Base-by-base conservation (phyloP, 2,329 filamentous ascomycete genomes). In the Pseudopyricularia cyperi region DNA sequence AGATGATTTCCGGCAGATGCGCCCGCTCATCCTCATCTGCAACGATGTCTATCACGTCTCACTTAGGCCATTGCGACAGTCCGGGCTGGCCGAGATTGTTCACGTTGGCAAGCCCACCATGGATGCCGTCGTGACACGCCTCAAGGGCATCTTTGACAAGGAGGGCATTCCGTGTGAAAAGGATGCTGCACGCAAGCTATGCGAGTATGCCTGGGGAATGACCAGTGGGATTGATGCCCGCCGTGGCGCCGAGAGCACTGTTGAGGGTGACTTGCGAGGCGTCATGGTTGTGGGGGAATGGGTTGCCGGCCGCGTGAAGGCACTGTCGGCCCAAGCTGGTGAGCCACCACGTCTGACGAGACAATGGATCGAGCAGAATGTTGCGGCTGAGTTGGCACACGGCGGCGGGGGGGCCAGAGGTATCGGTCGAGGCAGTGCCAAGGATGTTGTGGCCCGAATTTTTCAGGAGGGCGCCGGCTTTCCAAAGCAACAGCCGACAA, bases 11-110 rank as follows among this genome's bases (percentile, higher is more conserved):
- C 80, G 86, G 42, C 77, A 96, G 55, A 79, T 95, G 68, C 78
- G 93, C 46, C 93, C 93, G 0, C 73, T 98, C 30, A 89, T 98
- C 50, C 74, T 98, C 48, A 93, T 98, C 59, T 98, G 93, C 71
- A 98, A 98, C 61, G 94, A 98, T 65, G 82, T 97, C 1, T 98
- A 98, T 62, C 89, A 95, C 59, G 83, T 91, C 4, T 87, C 90
- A 19, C 75, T 98, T 39, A 80, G 89, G 28, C 89, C 88, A 0
- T 73, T 98, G 7, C 82, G 93, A n/a, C 86, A 91, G 57, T 90
- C 89, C 0, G 81, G 74, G 6, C 70, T 93, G 49, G 93, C 91
- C 0, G 93, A 98, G 65, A 82, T 97, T 37, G 83, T 98, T 22
- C 89, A 95, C 62, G 85, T 95, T 33, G 87, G 91, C 48, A 93